Base-by-base conservation (phyloP, 2,329 filamentous ascomycete genomes). In the Laburnicola sp. region DNA sequence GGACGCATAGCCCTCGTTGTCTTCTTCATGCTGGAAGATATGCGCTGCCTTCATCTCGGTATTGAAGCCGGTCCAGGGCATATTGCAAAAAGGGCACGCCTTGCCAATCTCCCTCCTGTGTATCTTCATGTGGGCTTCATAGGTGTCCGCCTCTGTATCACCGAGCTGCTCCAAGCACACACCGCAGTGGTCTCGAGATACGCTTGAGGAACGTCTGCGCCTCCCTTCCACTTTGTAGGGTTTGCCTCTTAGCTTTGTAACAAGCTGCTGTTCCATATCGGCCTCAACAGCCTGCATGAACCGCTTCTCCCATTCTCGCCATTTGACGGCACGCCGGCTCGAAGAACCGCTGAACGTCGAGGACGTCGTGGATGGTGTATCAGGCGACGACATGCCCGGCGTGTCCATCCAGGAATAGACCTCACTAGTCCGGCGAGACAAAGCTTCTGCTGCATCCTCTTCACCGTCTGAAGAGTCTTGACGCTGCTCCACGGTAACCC, bases 401-500 rank as follows among this genome's bases (percentile, higher is more conserved):
- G 16, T 16, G 16, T 16, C 30, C 38, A 7, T 47, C 34, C 37
- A 34, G 25, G 39, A 8, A 41, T 39, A 10, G 51, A 44, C 9
- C 35, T 16, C 16, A 16, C 16, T 16, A 16, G 16, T 16, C 16
- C 16, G 16, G 16, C 16, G 16, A 16, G 16, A 16, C 16, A 16
- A 16, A 16, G 16, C 16, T 16, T 16, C 16, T 16, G 16, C 16
- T 16, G 16, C 16, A 16, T 9, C 3, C 50, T 22, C 11, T 22
- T 50, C 25, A 3, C 9, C 10, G 2, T 2, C 6, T 11, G 26
- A 10, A 25, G 16, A 4, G 2, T 41, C 27, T 4, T 41, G 10
- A 16, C n/a, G 22, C 7, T 32, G 42, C 31, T 60, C 53, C 3
- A 63, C 48, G 22, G 61, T 46, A 9, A 58, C 48, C 65, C 65